A percentile compares a stretch with the other conserved stretches of the same genome.
These are phyloP conservation scores for Neofusicoccum sp. DNA, from an alignment of 2,329 filamentous ascomycete species.

Conservation along the genomic window DNA sequence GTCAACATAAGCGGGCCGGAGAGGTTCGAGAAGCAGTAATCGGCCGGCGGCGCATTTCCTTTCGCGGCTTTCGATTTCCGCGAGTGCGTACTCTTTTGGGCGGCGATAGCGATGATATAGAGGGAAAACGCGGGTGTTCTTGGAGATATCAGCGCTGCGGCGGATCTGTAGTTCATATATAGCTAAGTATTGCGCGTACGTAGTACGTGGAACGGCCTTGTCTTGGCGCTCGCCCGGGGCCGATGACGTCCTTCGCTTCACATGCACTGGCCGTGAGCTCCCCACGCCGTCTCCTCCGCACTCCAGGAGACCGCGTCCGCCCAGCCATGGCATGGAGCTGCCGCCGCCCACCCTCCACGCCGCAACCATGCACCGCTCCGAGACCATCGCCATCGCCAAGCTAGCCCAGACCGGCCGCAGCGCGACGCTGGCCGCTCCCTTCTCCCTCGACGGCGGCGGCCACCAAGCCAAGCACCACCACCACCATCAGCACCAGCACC, in stretches of 20 bases:
- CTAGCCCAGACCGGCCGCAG: slow-evolving; percentile 14
- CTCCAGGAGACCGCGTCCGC: neutral
- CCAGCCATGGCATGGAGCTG: slow-evolving; percentile 4
- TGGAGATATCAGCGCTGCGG: neutral
- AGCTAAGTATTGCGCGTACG: neutral
- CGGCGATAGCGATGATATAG: neutral
- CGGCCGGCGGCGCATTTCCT: neutral
- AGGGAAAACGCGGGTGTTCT: neutral
- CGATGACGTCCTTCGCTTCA: slow-evolving; percentile 16
- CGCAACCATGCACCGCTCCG: slow-evolving; percentile 13
- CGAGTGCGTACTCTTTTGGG: neutral
- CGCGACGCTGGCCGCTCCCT: slow-evolving; percentile 15
- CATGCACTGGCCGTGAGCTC: neutral
- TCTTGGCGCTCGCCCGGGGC: neutral
- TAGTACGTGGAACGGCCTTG: neutral
- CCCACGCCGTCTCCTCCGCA: neutral
- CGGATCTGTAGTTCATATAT: neutral
- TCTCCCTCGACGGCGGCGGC: slow-evolving; percentile 5
- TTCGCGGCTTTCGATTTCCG: neutral
- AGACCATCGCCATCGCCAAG: neutral
- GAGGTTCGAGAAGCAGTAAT: neutral
- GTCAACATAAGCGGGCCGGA: slow-evolving; percentile 4
- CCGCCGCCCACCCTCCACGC: neutral
- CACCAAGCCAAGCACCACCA: slow-evolving; percentile 28
- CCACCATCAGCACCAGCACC: slow-evolving; percentile 22